A percentile compares a stretch with the other conserved stretches of the same genome.
Evolutionary conservation across 2,329 filamentous ascomycete genomes (phyloP).

Genomic region (Ophiosphaerella korrae): DNA sequence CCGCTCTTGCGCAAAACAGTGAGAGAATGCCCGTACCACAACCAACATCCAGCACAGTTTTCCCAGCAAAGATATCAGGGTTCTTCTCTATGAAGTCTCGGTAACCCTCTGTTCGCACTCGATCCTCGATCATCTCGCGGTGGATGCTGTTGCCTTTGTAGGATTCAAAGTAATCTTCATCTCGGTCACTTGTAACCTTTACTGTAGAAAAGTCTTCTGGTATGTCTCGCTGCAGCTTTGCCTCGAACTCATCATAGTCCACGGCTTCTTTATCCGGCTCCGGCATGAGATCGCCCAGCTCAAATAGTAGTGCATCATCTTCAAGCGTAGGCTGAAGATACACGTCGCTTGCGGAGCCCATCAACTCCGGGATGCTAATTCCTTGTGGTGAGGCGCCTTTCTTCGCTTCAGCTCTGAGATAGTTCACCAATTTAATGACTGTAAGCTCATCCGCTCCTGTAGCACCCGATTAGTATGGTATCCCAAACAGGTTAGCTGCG

Average conservation of each 20-base stretch:
- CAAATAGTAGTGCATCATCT: slow-evolving; percentile 88
- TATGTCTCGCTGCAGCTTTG: slow-evolving; percentile 49
- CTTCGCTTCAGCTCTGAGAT: slow-evolving; percentile 50
- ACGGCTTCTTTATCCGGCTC: slow-evolving; percentile 31
- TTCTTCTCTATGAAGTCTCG: slow-evolving; percentile 94
- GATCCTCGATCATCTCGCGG: slow-evolving; percentile 93
- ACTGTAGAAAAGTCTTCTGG: slow-evolving; percentile 37
- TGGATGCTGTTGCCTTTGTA: slow-evolving; percentile 77
- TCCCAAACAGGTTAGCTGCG: slow-evolving; percentile 21
- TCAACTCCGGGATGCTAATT: slow-evolving; percentile 60
- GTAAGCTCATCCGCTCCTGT: slow-evolving; percentile 40
- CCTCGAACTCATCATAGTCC: slow-evolving; percentile 44
- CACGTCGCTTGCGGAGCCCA: slow-evolving; percentile 72
- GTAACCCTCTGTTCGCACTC: slow-evolving; percentile 86
- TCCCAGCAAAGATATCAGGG: slow-evolving; percentile 83
- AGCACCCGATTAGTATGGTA: slow-evolving; percentile 17
- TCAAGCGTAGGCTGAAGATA: slow-evolving; percentile 84
- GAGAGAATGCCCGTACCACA: slow-evolving; percentile 83
- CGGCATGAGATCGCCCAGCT: slow-evolving; percentile 73
- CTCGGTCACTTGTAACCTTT: slow-evolving; percentile 51
- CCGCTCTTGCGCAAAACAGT: slow-evolving; percentile 92
- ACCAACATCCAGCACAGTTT: slow-evolving; percentile 88
- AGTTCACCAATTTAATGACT: slow-evolving; percentile 53
- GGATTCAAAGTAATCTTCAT: slow-evolving; percentile 67
- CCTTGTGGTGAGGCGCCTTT: slow-evolving; percentile 50